Base-by-base conservation (phyloP, 257 asterid species). In the Anisodus tanguticus region DNA sequence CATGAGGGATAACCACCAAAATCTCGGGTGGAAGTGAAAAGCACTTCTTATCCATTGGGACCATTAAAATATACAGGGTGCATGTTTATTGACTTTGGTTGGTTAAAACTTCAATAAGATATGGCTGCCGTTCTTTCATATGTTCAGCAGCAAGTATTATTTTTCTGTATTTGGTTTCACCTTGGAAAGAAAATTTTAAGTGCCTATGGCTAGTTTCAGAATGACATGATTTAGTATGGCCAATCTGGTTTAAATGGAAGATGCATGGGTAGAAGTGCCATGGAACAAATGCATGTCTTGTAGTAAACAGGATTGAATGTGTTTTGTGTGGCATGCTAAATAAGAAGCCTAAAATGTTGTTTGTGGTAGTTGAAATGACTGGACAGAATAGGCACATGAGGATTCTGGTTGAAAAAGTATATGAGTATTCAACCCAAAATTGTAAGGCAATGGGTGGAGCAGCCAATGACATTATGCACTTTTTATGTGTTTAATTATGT, bases 321-420 rank as follows among this genome's bases (percentile, higher is more conserved):
- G 35, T 15, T 37, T 67, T 67, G 76, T 67, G 76, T 67, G 37
- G 76, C 76, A 37, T 68, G 76, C 22, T 68, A 13, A 68, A 68
- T 66, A 66, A 31, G 72, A 66, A 66, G 41, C 54, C 7, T 39
- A 15, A 69, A 17, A n/a, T 43, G 79, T 70, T 57, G 79, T 70
- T 70, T 70, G 35, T 31, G 79, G 57, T 72, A 19, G 80, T 47
- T 72, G 59, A 72, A 10, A 45, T 72, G 41, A 72, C 5, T 19
- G n/a, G 5, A 10, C 3, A 59, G 79, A 72, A 72, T 47, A 45
- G 59, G 80, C 41, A 47, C 80, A 72, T 19, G 39, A 19, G 58
- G 16, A 72, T 47, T 47, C 80, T 47, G 47, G 80, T 47, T 47
- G 41, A 22, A 2, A 49, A 45, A 51, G 17, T 16, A 70, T 17